These are phyloP conservation scores for Alternaria solani DNA, from an alignment of 2,329 filamentous ascomycete genomes.

Conservation along the genomic window DNA sequence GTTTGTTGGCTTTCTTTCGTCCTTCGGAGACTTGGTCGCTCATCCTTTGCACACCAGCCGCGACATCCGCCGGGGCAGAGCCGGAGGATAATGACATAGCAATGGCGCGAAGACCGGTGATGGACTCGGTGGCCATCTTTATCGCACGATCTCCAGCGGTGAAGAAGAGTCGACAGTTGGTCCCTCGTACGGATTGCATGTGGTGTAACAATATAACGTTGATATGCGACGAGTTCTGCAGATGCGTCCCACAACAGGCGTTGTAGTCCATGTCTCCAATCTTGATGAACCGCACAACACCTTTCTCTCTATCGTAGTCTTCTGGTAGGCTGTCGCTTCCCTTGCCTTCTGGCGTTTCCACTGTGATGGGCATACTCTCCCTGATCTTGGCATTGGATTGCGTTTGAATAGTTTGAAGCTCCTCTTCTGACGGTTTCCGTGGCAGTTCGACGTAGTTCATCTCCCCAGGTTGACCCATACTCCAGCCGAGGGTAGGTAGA, in stretches of 20 bases:
- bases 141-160: slow-evolving; percentile 44
- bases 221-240: slow-evolving; percentile 45
- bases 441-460: slow-evolving; percentile 47
- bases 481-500: slow-evolving; percentile 42
- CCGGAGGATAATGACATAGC: slow-evolving; percentile 37
- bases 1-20: slow-evolving; percentile 39
- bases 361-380: slow-evolving; percentile 38
- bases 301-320: slow-evolving; percentile 45
- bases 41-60: slow-evolving; percentile 33
- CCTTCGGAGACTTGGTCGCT: slow-evolving; percentile 34
- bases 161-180: slow-evolving; percentile 44
- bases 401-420: slow-evolving; percentile 36
- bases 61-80: slow-evolving; percentile 33
- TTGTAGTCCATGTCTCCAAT: slow-evolving; percentile 47
- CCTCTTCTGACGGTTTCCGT: slow-evolving; percentile 38
- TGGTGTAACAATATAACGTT: slow-evolving; percentile 42
- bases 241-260: slow-evolving; percentile 47
- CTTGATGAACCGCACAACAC: slow-evolving; percentile 43
- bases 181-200: slow-evolving; percentile 40
- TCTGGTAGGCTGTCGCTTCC: slow-evolving; percentile 37
- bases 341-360: slow-evolving; percentile 41
- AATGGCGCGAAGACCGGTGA: slow-evolving; percentile 38
- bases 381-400: slow-evolving; percentile 41
- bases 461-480: slow-evolving; percentile 43
- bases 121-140: slow-evolving; percentile 33